Conservation (phyloP, 2,329 filamentous ascomycete species). For the Colletotrichum scovillei region DNA sequence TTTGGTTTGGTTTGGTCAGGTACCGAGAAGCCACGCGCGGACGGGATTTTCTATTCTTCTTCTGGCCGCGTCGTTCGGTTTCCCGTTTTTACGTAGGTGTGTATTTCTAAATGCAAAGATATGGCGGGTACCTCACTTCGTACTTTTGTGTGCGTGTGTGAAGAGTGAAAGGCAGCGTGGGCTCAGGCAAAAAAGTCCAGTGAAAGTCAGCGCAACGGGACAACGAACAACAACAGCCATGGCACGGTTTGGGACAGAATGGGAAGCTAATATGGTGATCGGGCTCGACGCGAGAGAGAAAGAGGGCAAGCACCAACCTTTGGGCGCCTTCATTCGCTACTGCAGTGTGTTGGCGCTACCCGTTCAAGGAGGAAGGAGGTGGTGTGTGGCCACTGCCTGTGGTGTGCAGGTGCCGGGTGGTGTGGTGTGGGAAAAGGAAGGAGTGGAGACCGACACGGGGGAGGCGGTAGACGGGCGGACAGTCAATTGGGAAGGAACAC, state of each 20-base stretch:
- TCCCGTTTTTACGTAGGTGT: constrained; percentile 2
- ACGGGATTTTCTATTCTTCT: constrained; percentile 19
- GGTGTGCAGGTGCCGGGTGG: background rate
- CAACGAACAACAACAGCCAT: constrained; percentile 14
- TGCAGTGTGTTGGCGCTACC: constrained; percentile 19
- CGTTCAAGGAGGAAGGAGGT: constrained; percentile 7
- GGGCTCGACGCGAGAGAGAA: constrained; percentile 30
- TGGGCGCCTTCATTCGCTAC: constrained; percentile 21
- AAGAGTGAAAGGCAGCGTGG: background rate
- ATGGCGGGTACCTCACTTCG: background rate
- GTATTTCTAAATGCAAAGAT: background rate
- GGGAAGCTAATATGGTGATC: constrained; percentile 34
- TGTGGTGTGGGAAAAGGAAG: background rate
- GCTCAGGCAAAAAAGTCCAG: constrained; percentile 8
- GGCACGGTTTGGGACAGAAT: constrained; percentile 27
- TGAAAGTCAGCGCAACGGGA: constrained; percentile 19
- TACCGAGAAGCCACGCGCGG: constrained; percentile 26
- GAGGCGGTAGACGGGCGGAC: background rate
- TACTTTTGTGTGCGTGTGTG: background rate
- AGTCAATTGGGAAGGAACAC: background rate
- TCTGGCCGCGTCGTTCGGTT: constrained; percentile 17
- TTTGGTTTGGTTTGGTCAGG: background rate
- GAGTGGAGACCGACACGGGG: background rate
- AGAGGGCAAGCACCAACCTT: constrained; percentile 30
- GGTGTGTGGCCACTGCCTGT: constrained; percentile 3